Percentiles rank a stretch among this genome's conserved stretches.
These are phyloP conservation scores for Blastobotrys robertii DNA, from an alignment of 805 yeast species.

Conservation along the genomic window DNA sequence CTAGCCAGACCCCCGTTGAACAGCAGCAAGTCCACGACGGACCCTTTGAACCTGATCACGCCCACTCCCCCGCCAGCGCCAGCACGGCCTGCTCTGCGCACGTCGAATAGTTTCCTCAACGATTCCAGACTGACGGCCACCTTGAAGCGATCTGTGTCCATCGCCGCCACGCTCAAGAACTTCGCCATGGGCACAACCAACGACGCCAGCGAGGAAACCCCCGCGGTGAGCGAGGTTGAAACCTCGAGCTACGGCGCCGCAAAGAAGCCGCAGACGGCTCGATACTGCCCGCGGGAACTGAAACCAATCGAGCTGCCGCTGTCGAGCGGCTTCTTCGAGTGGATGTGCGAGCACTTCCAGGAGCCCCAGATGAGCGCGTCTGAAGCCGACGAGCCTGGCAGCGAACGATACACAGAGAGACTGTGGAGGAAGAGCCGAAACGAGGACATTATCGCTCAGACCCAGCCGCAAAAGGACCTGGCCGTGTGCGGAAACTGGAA, in stretches of 20 bases:
- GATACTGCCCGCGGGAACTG: slow-evolving; percentile 17
- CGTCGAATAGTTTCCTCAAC: background rate
- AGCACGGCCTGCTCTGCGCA: background rate
- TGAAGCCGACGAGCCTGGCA: slow-evolving; percentile 87
- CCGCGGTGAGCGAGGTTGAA: background rate
- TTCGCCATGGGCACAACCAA: slow-evolving; percentile 10
- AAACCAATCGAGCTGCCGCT: slow-evolving; percentile 24
- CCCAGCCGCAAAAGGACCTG: slow-evolving; percentile 80
- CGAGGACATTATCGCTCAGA: slow-evolving; percentile 73
- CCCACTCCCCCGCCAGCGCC: background rate
- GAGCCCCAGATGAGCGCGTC: slow-evolving; percentile 87
- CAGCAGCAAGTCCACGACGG: background rate
- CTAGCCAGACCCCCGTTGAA: background rate
- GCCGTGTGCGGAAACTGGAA: slow-evolving; percentile 86
- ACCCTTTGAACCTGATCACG: background rate
- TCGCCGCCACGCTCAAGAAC: slow-evolving; percentile 15
- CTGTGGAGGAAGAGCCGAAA: slow-evolving; percentile 87
- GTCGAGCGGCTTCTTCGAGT: slow-evolving; percentile 29
- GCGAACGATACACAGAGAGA: slow-evolving; percentile 69
- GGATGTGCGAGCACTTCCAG: slow-evolving; percentile 77
- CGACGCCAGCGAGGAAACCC: background rate
- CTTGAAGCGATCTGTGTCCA: slow-evolving; percentile 20
- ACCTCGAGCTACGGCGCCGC: slow-evolving; percentile 18
- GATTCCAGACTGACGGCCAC: slow-evolving; percentile 10
- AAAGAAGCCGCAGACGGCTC: slow-evolving; percentile 23